phyloP scores from a whole-genome alignment of 2,329 filamentous ascomycete species.

The Epichloe sylvatica region DNA sequence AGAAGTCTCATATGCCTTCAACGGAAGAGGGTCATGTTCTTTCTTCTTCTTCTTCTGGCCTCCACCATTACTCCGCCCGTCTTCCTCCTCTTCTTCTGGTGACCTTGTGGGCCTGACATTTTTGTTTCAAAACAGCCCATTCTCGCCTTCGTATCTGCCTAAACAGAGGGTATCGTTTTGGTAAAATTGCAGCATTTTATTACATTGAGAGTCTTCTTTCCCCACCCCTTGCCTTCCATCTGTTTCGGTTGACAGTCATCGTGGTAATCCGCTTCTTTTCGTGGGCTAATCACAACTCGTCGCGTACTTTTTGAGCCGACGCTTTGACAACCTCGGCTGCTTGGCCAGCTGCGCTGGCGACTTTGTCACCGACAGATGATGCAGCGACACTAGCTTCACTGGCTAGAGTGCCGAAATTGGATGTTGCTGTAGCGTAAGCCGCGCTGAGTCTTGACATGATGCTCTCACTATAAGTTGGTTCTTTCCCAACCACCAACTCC shows the following conservation, averaged over 20 bases:
- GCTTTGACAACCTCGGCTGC: constrained; percentile 31
- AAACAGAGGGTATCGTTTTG: background rate
- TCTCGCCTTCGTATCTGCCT: background rate
- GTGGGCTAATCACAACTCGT: constrained; percentile 27
- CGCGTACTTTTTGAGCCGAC: constrained; percentile 20
- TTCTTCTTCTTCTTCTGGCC: background rate
- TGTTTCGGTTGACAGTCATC: background rate
- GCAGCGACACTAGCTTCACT: constrained; percentile 21
- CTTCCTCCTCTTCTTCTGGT: too few relatives aligned
- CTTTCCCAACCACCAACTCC: constrained; percentile 63
- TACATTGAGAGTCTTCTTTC: background rate
- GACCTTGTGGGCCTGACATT: too few relatives aligned
- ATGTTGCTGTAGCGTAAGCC: constrained; percentile 55
- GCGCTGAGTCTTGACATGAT: constrained; percentile 58
- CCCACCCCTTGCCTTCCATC: background rate
- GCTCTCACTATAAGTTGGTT: constrained; percentile 69
- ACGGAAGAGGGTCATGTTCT: background rate
- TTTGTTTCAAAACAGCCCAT: background rate
- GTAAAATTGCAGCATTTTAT: background rate
- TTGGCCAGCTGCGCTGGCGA: constrained; percentile 24
- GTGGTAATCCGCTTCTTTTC: too few relatives aligned
- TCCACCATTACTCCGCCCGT: too few relatives aligned
- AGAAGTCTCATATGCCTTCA: too few relatives aligned
- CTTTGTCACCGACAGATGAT: constrained; percentile 21
- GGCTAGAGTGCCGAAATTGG: constrained; percentile 34